phyloP scores from a whole-genome alignment of 352 stramenopile genomes.

The Pythium biforme region DNA sequence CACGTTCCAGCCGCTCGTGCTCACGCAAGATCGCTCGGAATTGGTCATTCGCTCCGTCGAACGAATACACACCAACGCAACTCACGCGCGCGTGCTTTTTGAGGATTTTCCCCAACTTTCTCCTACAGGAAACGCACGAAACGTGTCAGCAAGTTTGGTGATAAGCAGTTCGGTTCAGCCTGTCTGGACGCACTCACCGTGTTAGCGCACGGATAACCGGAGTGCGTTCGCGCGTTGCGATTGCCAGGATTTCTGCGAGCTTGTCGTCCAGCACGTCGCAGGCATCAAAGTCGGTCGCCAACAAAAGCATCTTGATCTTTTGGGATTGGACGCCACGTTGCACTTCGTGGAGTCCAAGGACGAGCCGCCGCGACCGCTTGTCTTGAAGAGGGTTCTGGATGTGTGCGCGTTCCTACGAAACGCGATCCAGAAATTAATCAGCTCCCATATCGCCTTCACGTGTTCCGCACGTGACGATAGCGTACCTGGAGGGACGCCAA shows the following conservation, averaged over 20 bases:
- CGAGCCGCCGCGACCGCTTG: constrained; percentile 70
- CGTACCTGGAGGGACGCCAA: constrained; percentile 36
- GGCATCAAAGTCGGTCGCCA: constrained; percentile 91
- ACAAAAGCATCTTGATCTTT: constrained; percentile 85
- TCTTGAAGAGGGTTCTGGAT: constrained; percentile 61
- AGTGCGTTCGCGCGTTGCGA: constrained; percentile 48
- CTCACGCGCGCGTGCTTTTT: constrained; percentile 94
- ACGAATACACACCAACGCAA: constrained; percentile 93
- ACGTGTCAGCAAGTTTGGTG: too few relatives aligned
- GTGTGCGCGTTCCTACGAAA: constrained; percentile 66
- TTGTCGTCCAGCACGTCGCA: constrained; percentile 76
- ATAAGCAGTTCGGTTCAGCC: too few relatives aligned
- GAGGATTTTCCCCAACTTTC: constrained; percentile 89
- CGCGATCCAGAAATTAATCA: too few relatives aligned
- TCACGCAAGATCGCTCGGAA: constrained; percentile 45
- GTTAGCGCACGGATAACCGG: constrained; percentile 45
- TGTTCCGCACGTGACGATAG: too few relatives aligned
- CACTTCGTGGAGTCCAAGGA: constrained; percentile 93
- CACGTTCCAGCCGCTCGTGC: background rate
- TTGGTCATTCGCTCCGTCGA: constrained; percentile 93
- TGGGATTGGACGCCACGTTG: constrained; percentile 74
- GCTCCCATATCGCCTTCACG: too few relatives aligned
- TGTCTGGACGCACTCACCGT: constrained; percentile 28
- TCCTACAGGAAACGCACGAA: constrained; percentile 63
- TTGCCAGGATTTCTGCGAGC: constrained; percentile 78